Evolutionary conservation across 1,139 yeast genomes (phyloP).

Genomic region (Sugiyamaella castrensis): DNA sequence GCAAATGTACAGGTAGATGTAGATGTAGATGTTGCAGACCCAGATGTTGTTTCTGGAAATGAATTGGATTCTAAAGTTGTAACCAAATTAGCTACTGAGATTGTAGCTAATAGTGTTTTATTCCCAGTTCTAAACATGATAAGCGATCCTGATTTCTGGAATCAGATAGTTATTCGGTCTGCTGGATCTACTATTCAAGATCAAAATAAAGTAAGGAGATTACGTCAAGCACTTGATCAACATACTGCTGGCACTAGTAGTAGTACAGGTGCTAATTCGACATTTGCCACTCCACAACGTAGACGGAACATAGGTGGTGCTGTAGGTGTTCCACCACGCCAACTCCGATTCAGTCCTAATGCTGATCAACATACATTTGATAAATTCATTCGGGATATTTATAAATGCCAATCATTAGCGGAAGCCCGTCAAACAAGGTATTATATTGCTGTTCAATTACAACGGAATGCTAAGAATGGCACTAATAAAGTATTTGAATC

Average conservation of each 20-base stretch:
- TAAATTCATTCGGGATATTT: constrained; percentile 42
- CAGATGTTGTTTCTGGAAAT: constrained; percentile 32
- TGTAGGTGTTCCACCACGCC: not conserved
- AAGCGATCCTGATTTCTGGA: constrained; percentile 76
- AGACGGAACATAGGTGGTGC: constrained; percentile 1
- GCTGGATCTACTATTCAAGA: constrained; percentile 70
- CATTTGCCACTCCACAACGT: constrained; percentile 1
- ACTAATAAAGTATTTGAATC: constrained; percentile 25
- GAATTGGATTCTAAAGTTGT: constrained; percentile 56
- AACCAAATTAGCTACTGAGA: constrained; percentile 54
- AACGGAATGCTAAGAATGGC: constrained; percentile 27
- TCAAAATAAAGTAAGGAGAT: constrained; percentile 68
- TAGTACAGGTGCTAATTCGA: constrained; percentile 7
- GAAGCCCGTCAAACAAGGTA: constrained; percentile 47
- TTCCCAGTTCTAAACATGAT: constrained; percentile 56
- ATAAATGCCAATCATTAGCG: constrained; percentile 37
- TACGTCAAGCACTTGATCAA: constrained; percentile 66
- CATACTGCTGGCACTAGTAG: constrained; percentile 43
- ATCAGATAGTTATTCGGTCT: constrained; percentile 56
- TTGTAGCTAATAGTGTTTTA: constrained; percentile 55
- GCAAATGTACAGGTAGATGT: not conserved
- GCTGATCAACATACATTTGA: constrained; percentile 43
- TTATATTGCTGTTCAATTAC: constrained; percentile 43
- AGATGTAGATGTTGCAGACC: too few relatives aligned
- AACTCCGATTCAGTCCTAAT: constrained; percentile 29